Conservation (phyloP, 2,329 filamentous ascomycete species). For the Neophaeococcomyces mojaviensis region DNA sequence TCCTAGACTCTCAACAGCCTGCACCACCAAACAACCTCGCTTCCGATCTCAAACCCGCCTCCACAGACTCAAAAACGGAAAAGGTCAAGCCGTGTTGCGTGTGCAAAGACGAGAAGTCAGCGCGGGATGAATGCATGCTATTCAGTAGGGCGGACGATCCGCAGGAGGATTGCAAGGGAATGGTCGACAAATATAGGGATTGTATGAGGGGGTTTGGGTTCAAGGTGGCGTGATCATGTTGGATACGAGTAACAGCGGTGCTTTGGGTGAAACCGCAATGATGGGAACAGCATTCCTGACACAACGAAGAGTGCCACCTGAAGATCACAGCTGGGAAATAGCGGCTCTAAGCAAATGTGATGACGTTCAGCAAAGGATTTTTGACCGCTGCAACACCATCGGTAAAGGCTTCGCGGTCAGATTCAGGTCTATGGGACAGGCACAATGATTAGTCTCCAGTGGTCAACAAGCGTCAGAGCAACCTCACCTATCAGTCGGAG, state of each 20-base stretch:
- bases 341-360: too few relatives aligned
- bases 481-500: too few relatives aligned
- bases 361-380: too few relatives aligned
- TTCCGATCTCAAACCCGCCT: conserved; percentile 9
- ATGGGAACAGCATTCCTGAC: too few relatives aligned
- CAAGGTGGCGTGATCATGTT: conserved; percentile 39
- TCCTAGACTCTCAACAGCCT: neutral
- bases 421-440: too few relatives aligned
- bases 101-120: conserved; percentile 88
- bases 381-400: too few relatives aligned
- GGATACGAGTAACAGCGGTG: neutral
- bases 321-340: too few relatives aligned
- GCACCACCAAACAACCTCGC: conserved; percentile 11
- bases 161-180: conserved; percentile 70
- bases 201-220: conserved; percentile 96
- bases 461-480: too few relatives aligned
- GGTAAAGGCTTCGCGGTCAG: too few relatives aligned
- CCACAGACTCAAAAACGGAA: conserved; percentile 3
- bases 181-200: conserved; percentile 75
- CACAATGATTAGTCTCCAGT: too few relatives aligned
- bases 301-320: too few relatives aligned
- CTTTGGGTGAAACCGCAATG: neutral
- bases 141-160: conserved; percentile 82
- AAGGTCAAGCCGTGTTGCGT: conserved; percentile 79
- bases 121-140: conserved; percentile 97